Evolutionary conservation across 208 protist species (phyloP).

Genomic region (Kentomonas sorsogonicus): DNA sequence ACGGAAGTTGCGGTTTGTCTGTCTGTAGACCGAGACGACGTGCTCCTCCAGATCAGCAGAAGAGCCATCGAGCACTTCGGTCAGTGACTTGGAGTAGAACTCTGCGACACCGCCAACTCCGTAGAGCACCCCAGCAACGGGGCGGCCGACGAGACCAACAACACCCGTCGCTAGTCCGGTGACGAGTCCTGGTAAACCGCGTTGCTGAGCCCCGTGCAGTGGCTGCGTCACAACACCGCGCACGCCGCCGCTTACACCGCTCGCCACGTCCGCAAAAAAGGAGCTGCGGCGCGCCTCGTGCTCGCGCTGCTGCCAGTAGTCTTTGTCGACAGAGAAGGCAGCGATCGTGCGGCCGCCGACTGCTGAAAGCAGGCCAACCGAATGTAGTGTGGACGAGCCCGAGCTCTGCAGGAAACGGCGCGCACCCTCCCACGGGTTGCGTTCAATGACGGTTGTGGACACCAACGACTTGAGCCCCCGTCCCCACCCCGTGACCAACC

Average conservation of each 20-base stretch:
- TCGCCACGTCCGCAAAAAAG: slow-evolving; percentile 32
- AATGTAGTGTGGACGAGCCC: slow-evolving; percentile 66
- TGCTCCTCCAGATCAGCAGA: too few relatives aligned
- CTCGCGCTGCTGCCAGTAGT: background rate
- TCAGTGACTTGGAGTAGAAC: slow-evolving; percentile 57
- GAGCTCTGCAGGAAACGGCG: slow-evolving; percentile 45
- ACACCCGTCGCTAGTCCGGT: slow-evolving; percentile 46
- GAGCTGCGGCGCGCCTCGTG: slow-evolving; percentile 8
- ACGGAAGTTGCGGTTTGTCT: too few relatives aligned
- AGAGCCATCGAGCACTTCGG: too few relatives aligned
- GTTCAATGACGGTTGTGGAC: slow-evolving; percentile 19
- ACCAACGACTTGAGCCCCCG: slow-evolving; percentile 57
- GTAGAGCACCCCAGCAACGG: slow-evolving; percentile 48
- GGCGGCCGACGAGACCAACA: slow-evolving; percentile 46
- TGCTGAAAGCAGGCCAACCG: slow-evolving; percentile 50
- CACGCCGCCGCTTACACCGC: slow-evolving; percentile 34
- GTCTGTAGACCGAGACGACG: too few relatives aligned
- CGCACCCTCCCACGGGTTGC: slow-evolving; percentile 33
- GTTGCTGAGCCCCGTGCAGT: slow-evolving; percentile 29
- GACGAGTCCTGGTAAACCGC: slow-evolving; percentile 52
- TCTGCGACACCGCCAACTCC: slow-evolving; percentile 54
- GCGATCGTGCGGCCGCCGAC: slow-evolving; percentile 45
- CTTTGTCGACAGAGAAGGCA: slow-evolving; percentile 1
- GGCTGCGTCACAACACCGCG: slow-evolving; percentile 36
- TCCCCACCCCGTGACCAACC: slow-evolving; percentile 43